Evolutionary conservation across 768 basidiomycete species (phyloP), one percentile per base, ranked within the genome.

Genomic region (Phaeotremella skinneri): DNA sequence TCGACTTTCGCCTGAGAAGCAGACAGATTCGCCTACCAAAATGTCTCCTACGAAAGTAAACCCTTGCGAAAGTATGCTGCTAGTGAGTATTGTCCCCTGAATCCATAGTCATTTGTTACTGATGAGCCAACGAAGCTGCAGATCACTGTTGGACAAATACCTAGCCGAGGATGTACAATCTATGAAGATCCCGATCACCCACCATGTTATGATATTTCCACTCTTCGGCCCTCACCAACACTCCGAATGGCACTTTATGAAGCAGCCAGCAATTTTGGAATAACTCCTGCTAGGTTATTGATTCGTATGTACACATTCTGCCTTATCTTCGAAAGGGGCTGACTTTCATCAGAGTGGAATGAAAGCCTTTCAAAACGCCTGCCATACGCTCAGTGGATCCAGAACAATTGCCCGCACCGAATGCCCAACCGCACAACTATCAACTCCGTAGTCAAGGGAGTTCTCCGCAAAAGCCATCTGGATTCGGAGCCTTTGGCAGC

Each of bases 231-330:
- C 14, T 60, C 58, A 3, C 58, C 39, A 13, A 17, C 45, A 23
- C 23, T 60, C 2, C 52, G 52, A 16, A 27, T 11, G 2, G 23
- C 25, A 26, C 52, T 60, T 13, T 52, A 60, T 30, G 53, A 60
- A 29, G 47, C 47, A 1, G 58, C 58, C 2, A 5, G 9, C 17
- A 11, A 4, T 23, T 55, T 54, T 34, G 58, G 52, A 26, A 55
- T 60, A 21, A 60, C 58, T 3, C n/a, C 25, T 4, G 34, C 32
- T 13, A 13, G 42, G 11, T 27, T 60, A 11, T 17, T 4, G 9
- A 32, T 26, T 39, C 45, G 58, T 60, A 16, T 47, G 58, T 60
- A 21, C 2, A 14, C 3, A 14, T 55, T 30, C 21, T 55, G n/a
- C 16, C n/a, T 55, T 14, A 23, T 4, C 16, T 41, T 11, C 31